Evolutionary conservation across 305 asterid species (phyloP), one percentile per base, ranked within the genome.

Genomic region (Nicotiana rustica): DNA sequence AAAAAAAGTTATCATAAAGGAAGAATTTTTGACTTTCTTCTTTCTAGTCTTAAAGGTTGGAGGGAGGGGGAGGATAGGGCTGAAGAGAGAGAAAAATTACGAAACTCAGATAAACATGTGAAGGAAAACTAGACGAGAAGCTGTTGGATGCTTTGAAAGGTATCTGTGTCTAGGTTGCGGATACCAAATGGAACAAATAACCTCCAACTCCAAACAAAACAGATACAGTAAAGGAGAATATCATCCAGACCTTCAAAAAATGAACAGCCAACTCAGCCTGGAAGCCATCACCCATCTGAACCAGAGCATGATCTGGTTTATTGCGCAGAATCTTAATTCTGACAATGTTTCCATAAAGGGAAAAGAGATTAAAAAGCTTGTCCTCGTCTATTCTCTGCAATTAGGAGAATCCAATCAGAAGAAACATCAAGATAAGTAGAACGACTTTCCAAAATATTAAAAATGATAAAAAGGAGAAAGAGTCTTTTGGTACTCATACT

Each of bases 241-340:
- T 57, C 66, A 68, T 31, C 57, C 80, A 70, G 52, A 96, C 99
- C 98, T 96, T 96, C 87, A 96, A 87, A 85, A 94, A 96, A 89
- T 96, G 97, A 77, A 96, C 98, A 68, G 98, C 99, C 91, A 96
- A 86, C 86, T 96, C 99, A 84, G 99, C 98, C 92, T 96, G 98
- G 87, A 96, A 94, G 77, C 99, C 99, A 89, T 94, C 99, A 61
- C 98, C 97, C 98, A 96, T 91, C 91, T 96, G 98, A 81, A 96
- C 96, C 75, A 96, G 86, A 44, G 97, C 98, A 88, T 96, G 99
- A 87, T 96, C 99, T 49, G 97, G 99, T 85, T 96, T 96, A 81
- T 93, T 91, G 12, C 92, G 94, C 36, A 92, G 94, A 86, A 92
- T 90, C 91, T 93, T 95, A 89, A 95, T 90, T 86, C 97, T 91